Conservation (phyloP, 1,284 basidiomycete genomes). For the Fomitopsis pinicola region DNA sequence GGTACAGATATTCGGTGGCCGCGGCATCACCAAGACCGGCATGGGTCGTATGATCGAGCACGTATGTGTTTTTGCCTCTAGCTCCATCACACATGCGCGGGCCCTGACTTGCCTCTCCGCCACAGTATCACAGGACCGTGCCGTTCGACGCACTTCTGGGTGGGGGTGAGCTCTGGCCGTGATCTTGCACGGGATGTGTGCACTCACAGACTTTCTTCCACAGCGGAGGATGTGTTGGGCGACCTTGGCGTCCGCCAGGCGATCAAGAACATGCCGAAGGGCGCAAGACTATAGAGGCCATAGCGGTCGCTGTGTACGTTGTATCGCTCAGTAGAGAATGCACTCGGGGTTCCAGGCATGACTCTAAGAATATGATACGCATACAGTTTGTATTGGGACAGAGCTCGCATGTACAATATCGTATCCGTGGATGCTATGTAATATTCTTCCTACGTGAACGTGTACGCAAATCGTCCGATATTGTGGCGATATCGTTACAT, state of each 20-base stretch:
- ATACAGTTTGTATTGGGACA: neutral
- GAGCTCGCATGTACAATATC: neutral
- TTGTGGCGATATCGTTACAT: no score
- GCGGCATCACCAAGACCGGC: slow-evolving; percentile 48
- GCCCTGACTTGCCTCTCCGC: slow-evolving; percentile 2
- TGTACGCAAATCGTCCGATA: no score
- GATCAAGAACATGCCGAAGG: slow-evolving; percentile 59
- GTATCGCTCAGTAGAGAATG: neutral
- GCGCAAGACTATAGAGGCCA: slow-evolving; percentile 41
- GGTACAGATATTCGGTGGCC: slow-evolving; percentile 51
- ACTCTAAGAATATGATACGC: neutral
- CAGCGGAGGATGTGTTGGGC: slow-evolving; percentile 64
- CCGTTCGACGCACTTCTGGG: slow-evolving; percentile 67
- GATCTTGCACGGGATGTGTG: neutral
- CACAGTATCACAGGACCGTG: slow-evolving; percentile 60
- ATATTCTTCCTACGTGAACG: no score
- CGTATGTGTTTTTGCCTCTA: slow-evolving; percentile 29
- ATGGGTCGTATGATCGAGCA: slow-evolving; percentile 61
- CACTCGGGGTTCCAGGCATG: neutral
- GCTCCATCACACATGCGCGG: neutral
- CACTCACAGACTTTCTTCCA: neutral
- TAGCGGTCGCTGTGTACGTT: neutral
- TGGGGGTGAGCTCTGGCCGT: slow-evolving; percentile 40
- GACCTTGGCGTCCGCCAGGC: slow-evolving; percentile 72
- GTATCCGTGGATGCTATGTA: no score